These are phyloP conservation scores for Ophiostoma piceae DNA, from an alignment of 2,329 filamentous ascomycete genomes.

Conservation along the genomic window DNA sequence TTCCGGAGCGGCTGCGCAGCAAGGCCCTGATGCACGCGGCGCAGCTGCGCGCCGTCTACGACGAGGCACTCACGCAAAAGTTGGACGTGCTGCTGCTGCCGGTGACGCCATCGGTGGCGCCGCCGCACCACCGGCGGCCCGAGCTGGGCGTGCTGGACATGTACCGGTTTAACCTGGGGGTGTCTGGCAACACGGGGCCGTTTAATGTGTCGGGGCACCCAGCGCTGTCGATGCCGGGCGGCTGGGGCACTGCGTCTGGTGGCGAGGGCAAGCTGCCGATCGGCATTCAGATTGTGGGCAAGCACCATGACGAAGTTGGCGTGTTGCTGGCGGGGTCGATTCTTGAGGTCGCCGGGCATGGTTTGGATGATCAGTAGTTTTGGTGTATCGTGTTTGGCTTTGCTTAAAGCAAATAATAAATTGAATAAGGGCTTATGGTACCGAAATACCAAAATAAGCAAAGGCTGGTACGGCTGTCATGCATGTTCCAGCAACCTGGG, in stretches of 20 bases:
- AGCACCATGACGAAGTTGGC: constrained; percentile 31
- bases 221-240: constrained; percentile 43
- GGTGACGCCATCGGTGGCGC: constrained; percentile 42
- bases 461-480: background rate
- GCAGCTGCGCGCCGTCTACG: constrained; percentile 45
- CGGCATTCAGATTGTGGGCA: constrained; percentile 34
- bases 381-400: too few relatives aligned
- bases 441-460: background rate
- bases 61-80: constrained; percentile 35
- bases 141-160: constrained; percentile 37
- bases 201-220: constrained; percentile 50
- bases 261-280: constrained; percentile 31
- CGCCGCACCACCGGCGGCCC: constrained; percentile 36
- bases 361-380: constrained; percentile 26
- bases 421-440: background rate
- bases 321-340: constrained; percentile 32
- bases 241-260: constrained; percentile 31
- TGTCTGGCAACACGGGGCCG: constrained; percentile 41
- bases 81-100: constrained; percentile 48
- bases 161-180: constrained; percentile 41
- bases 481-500: background rate
- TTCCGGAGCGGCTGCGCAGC: constrained; percentile 34
- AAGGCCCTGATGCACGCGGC: constrained; percentile 45
- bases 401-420: background rate
- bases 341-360: constrained; percentile 33